phyloP scores from a whole-genome alignment of 441 rosid genomes.

The Arabidopsis lyrata region DNA sequence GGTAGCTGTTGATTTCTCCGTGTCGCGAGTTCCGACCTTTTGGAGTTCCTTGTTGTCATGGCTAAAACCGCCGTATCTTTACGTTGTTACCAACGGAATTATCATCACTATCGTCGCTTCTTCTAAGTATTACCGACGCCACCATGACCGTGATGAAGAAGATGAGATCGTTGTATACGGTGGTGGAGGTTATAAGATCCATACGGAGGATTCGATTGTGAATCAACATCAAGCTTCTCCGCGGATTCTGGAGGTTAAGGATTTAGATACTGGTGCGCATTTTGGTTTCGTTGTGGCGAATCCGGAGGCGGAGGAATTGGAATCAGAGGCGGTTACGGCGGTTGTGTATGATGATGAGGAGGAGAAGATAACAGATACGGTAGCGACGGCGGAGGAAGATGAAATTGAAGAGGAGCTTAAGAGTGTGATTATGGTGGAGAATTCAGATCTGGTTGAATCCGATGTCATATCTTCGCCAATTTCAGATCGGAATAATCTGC shows the following conservation, averaged over 20 bases:
- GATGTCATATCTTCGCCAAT: conserved; percentile 25
- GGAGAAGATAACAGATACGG: conserved; percentile 29
- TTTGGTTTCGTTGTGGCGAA: conserved; percentile 29
- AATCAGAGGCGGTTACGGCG: background rate
- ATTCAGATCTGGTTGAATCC: conserved; percentile 48
- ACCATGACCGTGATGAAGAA: conserved; percentile 25
- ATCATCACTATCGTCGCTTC: conserved; percentile 73
- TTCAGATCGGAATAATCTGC: conserved; percentile 5
- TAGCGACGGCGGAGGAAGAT: background rate
- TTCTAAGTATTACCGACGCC: conserved; percentile 48
- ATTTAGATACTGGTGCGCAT: conserved; percentile 16
- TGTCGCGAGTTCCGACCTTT: conserved; percentile 53
- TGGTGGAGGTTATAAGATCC: conserved; percentile 21
- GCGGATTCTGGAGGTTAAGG: conserved; percentile 13
- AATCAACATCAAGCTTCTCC: conserved; percentile 14
- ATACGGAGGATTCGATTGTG: conserved; percentile 22
- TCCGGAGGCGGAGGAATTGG: conserved; percentile 19
- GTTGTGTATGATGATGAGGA: conserved; percentile 8
- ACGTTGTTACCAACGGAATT: conserved; percentile 67
- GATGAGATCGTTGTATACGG: conserved; percentile 12
- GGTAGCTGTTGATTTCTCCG: conserved; percentile 49
- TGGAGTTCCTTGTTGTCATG: conserved; percentile 64
- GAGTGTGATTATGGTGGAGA: conserved; percentile 45
- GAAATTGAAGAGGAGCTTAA: conserved; percentile 45
- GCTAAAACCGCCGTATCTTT: conserved; percentile 80